phyloP scores from a whole-genome alignment of 2,329 filamentous ascomycete genomes.

The Pyrenophora seminiperda region DNA sequence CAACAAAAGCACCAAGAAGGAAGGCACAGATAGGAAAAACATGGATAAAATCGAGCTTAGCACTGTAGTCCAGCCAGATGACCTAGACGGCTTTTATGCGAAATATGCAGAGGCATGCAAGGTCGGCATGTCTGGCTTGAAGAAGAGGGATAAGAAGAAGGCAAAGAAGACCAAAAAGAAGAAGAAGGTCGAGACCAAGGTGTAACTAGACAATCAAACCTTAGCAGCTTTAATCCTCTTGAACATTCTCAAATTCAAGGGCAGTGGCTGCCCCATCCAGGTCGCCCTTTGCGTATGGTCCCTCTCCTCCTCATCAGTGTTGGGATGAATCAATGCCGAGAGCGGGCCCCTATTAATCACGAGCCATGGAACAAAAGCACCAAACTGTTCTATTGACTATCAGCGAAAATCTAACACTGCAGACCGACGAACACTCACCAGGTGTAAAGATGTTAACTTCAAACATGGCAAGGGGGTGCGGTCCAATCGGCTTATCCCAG shows the following conservation, averaged over 20 bases:
- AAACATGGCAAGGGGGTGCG: constrained; percentile 86
- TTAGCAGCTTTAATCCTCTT: constrained; percentile 32
- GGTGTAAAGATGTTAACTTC: constrained; percentile 89
- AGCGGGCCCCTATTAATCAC: constrained; percentile 80
- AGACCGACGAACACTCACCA: constrained; percentile 16
- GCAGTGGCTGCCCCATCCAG: constrained; percentile 73
- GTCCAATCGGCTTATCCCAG: constrained; percentile 78
- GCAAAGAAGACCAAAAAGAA: constrained; percentile 75
- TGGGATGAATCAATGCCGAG: constrained; percentile 81
- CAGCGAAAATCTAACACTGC: neutral
- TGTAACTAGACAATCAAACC: constrained; percentile 11
- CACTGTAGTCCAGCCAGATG: constrained; percentile 77
- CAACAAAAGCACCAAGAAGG: constrained; percentile 64
- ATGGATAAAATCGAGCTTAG: constrained; percentile 74
- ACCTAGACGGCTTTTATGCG: constrained; percentile 79
- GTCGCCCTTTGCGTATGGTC: constrained; percentile 73
- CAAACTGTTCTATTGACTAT: constrained; percentile 68
- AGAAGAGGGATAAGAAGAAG: constrained; percentile 91
- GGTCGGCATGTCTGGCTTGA: constrained; percentile 82
- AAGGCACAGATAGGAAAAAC: constrained; percentile 44
- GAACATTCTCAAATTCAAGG: constrained; percentile 63
- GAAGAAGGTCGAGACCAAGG: constrained; percentile 58
- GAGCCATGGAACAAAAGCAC: constrained; percentile 85
- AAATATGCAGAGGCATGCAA: constrained; percentile 92
- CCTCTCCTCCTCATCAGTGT: constrained; percentile 67